A percentile compares a stretch with the other conserved stretches of the same genome.
Conservation (phyloP, 2,329 filamentous ascomycete species). For the Byssochlamys sp. region DNA sequence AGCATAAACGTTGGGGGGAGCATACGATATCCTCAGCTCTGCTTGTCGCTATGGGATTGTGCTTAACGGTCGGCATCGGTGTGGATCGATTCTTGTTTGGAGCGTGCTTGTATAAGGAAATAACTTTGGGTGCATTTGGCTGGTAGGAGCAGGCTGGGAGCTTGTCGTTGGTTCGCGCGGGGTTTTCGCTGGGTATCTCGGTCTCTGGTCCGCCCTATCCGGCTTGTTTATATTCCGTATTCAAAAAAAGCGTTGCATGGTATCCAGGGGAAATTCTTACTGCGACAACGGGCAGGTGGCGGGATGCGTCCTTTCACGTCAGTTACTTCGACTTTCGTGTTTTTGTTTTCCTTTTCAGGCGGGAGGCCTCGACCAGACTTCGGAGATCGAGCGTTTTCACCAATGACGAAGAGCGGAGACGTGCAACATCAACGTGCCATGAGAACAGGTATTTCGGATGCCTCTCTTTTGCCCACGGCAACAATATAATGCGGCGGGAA, state of each 20-base stretch:
- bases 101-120: constrained; percentile 35
- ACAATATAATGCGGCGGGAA: constrained; percentile 26
- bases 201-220: background rate
- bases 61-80: constrained; percentile 29
- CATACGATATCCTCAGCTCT: constrained; percentile 9
- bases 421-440: constrained; percentile 12
- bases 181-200: constrained; percentile 15
- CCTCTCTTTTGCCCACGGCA: constrained; percentile 15
- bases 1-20: constrained; percentile 18
- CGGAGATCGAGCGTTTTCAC: background rate
- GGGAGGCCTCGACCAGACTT: background rate
- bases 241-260: background rate
- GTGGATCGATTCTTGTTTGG: constrained; percentile 29
- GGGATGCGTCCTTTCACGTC: background rate
- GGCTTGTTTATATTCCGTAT: background rate
- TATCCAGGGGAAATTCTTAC: background rate
- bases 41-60: constrained; percentile 30
- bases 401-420: constrained; percentile 8
- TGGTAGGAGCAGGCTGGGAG: constrained; percentile 35
- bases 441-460: constrained; percentile 2
- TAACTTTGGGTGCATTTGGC: constrained; percentile 36
- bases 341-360: background rate
- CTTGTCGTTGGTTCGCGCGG: constrained; percentile 29
- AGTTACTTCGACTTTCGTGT: background rate
- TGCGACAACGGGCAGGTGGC: background rate